Evolutionary conservation across 345 rosid genomes (phyloP), one percentile per base, ranked within the genome.

Genomic region (Gossypium anomalum): DNA sequence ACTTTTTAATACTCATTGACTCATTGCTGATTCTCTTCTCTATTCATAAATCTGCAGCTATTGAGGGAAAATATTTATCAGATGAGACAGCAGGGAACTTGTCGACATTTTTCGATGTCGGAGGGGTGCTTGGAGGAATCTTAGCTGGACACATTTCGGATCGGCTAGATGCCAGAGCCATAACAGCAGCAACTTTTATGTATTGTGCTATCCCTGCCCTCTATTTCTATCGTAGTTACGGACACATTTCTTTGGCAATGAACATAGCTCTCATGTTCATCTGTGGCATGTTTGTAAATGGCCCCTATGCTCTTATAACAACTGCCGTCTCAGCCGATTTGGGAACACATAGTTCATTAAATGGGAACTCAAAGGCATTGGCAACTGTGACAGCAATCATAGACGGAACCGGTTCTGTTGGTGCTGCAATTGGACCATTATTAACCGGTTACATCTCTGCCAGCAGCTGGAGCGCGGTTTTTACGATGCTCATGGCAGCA

Each of bases 341-440:
- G 44, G 99, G 99, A 67, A 95, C 98, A 17, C 98, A 93, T 74
- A 89, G 92, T 71, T 93, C 98, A 9, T 71, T 95, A 66, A 85
- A 83, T 67, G 97, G 97, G 56, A 93, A 91, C 85, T 91, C 97
- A 2, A 78, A 95, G 76, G 99, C 99, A 45, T 64, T 95, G 80
- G 99, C 99, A 0, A 95, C 99, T 0, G 98, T 95, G 22, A 91
- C 98, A 1, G 97, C 99, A n/a, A 95, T 95, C 20, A 93, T 95
- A 53, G 97, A 95, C 44, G 98, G 98, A 66, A 95, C 99, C 0
- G 99, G 99, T 73, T 95, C 99, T 0, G 86, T 95, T 2, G 99
- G 99, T 57, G 99, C 99, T 3, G 98, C 99, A 22, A 80, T 95
- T 52, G 99, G 98, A n/a, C 99, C 99, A 2, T 44, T 95, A 25